phyloP scores from a whole-genome alignment of 345 rosid genomes.

The Trapa bicornis region DNA sequence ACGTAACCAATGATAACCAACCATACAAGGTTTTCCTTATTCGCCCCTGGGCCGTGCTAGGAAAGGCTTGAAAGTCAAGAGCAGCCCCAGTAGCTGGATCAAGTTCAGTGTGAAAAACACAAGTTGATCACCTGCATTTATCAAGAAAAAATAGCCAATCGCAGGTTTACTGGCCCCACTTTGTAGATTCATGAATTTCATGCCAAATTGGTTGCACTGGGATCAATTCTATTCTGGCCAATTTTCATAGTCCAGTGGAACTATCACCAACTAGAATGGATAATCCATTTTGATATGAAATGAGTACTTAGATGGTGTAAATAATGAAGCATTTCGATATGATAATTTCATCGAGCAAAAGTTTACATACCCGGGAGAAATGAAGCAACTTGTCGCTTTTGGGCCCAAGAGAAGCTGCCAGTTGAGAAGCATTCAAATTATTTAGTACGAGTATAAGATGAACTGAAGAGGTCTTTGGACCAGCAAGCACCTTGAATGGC shows the following conservation, averaged over 20 bases:
- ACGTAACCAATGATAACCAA: too few species aligned
- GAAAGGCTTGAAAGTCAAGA: conserved; percentile 47
- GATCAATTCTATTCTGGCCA: not conserved
- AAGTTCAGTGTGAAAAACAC: conserved; percentile 35
- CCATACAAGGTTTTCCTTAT: not conserved
- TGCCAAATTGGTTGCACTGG: not conserved
- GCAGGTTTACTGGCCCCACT: not conserved
- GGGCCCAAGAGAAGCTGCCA: conserved; percentile 51
- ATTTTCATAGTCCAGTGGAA: not conserved
- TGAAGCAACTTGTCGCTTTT: conserved; percentile 32
- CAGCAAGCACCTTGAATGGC: not conserved
- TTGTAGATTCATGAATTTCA: not conserved
- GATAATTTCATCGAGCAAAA: not conserved
- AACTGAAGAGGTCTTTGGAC: not conserved
- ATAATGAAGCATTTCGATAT: not conserved
- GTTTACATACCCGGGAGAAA: conserved; percentile 33
- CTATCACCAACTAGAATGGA: not conserved
- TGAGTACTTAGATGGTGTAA: not conserved
- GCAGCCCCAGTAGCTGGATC: conserved; percentile 26
- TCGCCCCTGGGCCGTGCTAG: conserved; percentile 20
- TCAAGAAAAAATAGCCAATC: not conserved
- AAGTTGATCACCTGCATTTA: conserved; percentile 33
- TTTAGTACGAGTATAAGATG: not conserved
- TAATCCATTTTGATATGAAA: not conserved
- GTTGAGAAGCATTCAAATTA: not conserved